Conservation (phyloP, 306 rosid genomes). For the Prunus salicina region DNA sequence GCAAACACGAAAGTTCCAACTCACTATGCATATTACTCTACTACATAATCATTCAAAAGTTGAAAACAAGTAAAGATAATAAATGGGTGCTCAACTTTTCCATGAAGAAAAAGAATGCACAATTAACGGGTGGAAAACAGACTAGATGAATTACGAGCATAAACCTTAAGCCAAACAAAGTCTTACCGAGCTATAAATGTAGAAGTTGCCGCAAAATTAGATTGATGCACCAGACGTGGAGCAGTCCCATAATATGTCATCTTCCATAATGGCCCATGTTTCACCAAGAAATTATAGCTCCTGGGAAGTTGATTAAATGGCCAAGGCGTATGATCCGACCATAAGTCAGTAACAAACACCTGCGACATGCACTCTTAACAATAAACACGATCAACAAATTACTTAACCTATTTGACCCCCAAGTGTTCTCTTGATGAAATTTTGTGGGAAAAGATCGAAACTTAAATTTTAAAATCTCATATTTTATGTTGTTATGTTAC, state of each 20-base stretch:
- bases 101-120: neutral
- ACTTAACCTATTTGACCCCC: neutral
- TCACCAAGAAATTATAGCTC: conserved; percentile 96
- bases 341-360: conserved; percentile 94
- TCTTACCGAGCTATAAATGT: conserved; percentile 92
- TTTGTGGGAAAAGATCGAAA: neutral
- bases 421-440: neutral
- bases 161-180: neutral
- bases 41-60: neutral
- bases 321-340: conserved; percentile 99
- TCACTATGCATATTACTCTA: neutral
- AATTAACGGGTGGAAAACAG: neutral
- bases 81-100: neutral
- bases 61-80: neutral
- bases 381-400: conserved; percentile 23
- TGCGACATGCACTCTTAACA: conserved; percentile 38
- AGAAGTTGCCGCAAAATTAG: conserved; percentile 87
- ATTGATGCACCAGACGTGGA: conserved; percentile 85
- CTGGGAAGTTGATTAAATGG: conserved; percentile 95
- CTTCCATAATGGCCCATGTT: conserved; percentile 86
- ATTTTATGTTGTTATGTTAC: neutral
- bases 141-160: neutral
- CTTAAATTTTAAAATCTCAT: neutral
- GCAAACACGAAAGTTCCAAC: neutral
- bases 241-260: conserved; percentile 88